phyloP scores from a whole-genome alignment of 176 grass and related monocot species.

The Alopecurus myosuroides region DNA sequence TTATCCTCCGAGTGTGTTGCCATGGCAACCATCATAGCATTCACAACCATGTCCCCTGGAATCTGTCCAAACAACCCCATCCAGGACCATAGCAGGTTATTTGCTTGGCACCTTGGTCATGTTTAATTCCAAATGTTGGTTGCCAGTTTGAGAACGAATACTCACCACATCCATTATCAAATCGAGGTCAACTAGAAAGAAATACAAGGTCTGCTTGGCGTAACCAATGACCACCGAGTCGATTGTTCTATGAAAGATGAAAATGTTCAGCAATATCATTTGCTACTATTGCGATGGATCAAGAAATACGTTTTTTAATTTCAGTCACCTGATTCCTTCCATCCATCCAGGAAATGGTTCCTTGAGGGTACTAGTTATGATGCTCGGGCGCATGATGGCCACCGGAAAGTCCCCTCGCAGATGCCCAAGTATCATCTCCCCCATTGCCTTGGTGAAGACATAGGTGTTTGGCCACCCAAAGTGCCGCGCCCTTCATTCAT shows the following conservation, averaged over 20 bases:
- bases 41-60: background rate
- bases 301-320: background rate
- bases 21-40: background rate
- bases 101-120: background rate
- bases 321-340: background rate
- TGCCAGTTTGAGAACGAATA: background rate
- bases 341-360: background rate
- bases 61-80: background rate
- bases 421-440: background rate
- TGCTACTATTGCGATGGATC: background rate
- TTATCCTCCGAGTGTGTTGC: background rate
- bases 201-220: background rate
- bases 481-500: background rate
- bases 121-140: background rate
- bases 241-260: background rate
- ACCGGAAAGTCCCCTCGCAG: background rate
- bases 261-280: too few relatives aligned
- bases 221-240: background rate
- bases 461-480: background rate
- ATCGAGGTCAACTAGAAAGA: background rate
- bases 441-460: background rate
- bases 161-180: background rate
- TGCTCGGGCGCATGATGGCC: background rate
- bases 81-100: background rate
- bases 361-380: background rate